A percentile compares a stretch with the other conserved stretches of the same genome.
These are phyloP conservation scores for Thoreauomyces humboldtii DNA, from an alignment of 192 early-diverging fungal species.

Conservation along the genomic window DNA sequence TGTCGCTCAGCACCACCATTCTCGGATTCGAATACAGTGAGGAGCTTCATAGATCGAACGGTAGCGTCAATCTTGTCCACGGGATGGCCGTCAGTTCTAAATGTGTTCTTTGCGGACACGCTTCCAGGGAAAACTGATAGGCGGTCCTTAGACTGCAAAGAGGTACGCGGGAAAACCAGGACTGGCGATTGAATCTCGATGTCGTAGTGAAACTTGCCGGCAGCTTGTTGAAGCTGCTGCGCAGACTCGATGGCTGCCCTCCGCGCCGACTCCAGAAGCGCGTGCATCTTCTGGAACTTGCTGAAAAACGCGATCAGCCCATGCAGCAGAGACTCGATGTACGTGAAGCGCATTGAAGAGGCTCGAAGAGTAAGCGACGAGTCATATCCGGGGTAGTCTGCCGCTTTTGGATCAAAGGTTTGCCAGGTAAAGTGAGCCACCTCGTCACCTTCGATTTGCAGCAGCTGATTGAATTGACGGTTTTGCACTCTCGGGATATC, in stretches of 20 bases:
- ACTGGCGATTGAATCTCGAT: constrained; percentile 82
- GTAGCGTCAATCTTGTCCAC: constrained; percentile 31
- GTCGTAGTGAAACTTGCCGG: constrained; percentile 81
- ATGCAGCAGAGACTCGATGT: constrained; percentile 70
- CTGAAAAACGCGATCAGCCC: constrained; percentile 74
- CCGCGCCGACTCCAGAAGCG: constrained; percentile 82
- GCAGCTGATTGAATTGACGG: constrained; percentile 42
- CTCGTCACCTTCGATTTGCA: constrained; percentile 85
- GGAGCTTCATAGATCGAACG: constrained; percentile 39
- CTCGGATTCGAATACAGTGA: constrained; percentile 32
- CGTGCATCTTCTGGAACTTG: constrained; percentile 86
- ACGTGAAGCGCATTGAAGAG: constrained; percentile 79
- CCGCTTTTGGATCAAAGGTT: constrained; percentile 60
- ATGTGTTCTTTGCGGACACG: constrained; percentile 79
- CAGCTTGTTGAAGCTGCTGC: constrained; percentile 71
- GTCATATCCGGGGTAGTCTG: constrained; percentile 83
- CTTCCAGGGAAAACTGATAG: constrained; percentile 81
- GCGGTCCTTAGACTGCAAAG: constrained; percentile 53
- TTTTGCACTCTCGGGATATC: constrained; percentile 13
- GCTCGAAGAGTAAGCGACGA: constrained; percentile 69
- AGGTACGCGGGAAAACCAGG: constrained; percentile 71
- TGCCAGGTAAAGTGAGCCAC: constrained; percentile 87
- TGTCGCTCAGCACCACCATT: constrained; percentile 43
- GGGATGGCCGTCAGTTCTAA: constrained; percentile 52
- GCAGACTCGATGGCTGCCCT: constrained; percentile 78